A percentile compares a stretch with the other conserved stretches of the same genome.
Evolutionary conservation across 2,329 filamentous ascomycete genomes (phyloP).

Genomic region (Hypoxylon sp.): DNA sequence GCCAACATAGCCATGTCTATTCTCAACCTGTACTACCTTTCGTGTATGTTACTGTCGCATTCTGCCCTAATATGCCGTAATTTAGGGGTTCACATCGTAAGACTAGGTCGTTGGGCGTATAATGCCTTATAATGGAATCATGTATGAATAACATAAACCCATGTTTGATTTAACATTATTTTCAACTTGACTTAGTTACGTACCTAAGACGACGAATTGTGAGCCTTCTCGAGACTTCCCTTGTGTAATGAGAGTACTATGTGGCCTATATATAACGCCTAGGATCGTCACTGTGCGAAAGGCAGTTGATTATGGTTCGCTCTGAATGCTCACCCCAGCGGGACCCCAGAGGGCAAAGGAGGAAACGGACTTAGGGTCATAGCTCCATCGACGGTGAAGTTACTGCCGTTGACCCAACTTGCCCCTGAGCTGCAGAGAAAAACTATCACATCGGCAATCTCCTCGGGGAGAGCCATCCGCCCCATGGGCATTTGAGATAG

Average conservation of each 20-base stretch:
- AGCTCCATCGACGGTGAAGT: not conserved
- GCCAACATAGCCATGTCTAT: not conserved
- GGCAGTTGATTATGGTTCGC: not conserved
- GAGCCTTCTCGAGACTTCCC: no score
- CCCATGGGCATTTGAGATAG: slow-evolving; percentile 23
- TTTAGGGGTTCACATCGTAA: not conserved
- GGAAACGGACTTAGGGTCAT: not conserved
- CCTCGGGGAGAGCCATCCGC: slow-evolving; percentile 34
- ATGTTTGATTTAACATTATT: not conserved
- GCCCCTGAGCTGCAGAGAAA: slow-evolving; percentile 37
- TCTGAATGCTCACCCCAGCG: not conserved
- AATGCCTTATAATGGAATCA: not conserved
- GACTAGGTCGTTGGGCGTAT: not conserved
- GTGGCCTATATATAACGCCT: not conserved
- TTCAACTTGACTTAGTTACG: no score
- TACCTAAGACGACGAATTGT: no score
- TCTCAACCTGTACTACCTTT: no score
- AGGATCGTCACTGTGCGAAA: not conserved
- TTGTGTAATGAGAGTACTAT: no score
- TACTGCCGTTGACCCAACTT: slow-evolving; percentile 13
- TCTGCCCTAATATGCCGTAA: not conserved
- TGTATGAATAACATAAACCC: not conserved
- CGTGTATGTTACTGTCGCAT: no score
- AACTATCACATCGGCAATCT: slow-evolving; percentile 37
- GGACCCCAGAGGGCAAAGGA: not conserved